Percentiles rank a stretch among this genome's conserved stretches.
phyloP scores from a whole-genome alignment of 345 rosid genomes.

The Pugionium dolabratum region DNA sequence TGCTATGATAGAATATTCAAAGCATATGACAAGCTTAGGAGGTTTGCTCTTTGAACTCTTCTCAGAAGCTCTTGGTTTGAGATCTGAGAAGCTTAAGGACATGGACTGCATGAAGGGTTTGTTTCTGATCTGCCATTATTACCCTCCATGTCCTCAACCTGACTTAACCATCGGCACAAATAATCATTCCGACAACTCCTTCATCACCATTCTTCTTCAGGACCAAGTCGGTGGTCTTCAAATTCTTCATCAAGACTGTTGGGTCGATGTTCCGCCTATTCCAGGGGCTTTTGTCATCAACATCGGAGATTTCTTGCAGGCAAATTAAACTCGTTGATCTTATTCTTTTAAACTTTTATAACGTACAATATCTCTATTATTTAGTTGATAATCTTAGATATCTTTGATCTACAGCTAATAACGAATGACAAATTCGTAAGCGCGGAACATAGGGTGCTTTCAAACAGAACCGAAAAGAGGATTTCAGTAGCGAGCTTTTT shows the following conservation, averaged over 20 bases:
- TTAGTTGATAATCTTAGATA: no score
- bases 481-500: constrained; percentile 47
- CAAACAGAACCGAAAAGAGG: constrained; percentile 38
- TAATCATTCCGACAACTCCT: constrained; percentile 38
- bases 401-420: constrained; percentile 21
- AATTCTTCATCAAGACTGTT: constrained; percentile 36
- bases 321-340: neutral
- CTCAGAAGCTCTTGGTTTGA: constrained; percentile 49
- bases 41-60: constrained; percentile 32
- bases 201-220: constrained; percentile 48
- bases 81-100: constrained; percentile 30
- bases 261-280: constrained; percentile 44
- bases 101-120: constrained; percentile 38
- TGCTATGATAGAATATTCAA: constrained; percentile 36
- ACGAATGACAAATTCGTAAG: constrained; percentile 44
- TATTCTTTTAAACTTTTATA: no score
- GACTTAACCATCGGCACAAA: constrained; percentile 43
- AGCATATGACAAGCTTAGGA: constrained; percentile 44
- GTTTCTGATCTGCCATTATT: constrained; percentile 39
- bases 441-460: constrained; percentile 39
- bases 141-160: constrained; percentile 53
- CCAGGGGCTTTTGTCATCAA: constrained; percentile 41
- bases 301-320: constrained; percentile 47
- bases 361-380: no score
- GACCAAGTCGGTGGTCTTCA: constrained; percentile 53